Evolutionary conservation across 345 rosid species (phyloP).

Genomic region (Psidium guajava): DNA sequence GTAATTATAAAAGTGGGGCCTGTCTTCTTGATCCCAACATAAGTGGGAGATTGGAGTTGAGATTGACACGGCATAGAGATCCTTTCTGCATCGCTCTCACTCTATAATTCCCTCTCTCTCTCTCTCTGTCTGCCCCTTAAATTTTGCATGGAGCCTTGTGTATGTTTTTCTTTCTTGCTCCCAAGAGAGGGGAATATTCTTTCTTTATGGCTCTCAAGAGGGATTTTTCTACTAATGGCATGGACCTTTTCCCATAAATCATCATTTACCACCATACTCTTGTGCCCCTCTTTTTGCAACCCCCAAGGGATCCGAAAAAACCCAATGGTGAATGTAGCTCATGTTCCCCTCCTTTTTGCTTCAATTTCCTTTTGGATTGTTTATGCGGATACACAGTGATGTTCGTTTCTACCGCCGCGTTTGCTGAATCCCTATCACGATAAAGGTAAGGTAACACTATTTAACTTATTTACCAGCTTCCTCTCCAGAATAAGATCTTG

Average conservation of each 20-base stretch:
- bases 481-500: background rate
- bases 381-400: background rate
- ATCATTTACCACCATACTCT: background rate
- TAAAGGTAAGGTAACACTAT: no score
- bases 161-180: background rate
- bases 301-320: background rate
- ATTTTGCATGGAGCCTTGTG: background rate
- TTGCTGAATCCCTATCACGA: background rate
- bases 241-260: background rate
- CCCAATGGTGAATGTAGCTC: background rate
- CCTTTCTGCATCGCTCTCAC: background rate
- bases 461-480: background rate
- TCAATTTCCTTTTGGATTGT: background rate
- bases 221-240: background rate
- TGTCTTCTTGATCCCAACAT: conserved; percentile 34
- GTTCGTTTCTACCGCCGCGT: background rate
- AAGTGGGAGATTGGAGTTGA: background rate
- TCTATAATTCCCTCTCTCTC: background rate
- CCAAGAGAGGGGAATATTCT: background rate
- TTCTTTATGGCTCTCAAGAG: background rate
- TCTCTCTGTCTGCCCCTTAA: background rate
- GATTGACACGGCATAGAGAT: background rate
- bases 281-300: background rate
- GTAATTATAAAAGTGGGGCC: conserved; percentile 9
- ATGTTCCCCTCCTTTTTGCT: background rate